Base-by-base conservation (phyloP, 1,284 basidiomycete species). In the Fomitopsis schrenkii region DNA sequence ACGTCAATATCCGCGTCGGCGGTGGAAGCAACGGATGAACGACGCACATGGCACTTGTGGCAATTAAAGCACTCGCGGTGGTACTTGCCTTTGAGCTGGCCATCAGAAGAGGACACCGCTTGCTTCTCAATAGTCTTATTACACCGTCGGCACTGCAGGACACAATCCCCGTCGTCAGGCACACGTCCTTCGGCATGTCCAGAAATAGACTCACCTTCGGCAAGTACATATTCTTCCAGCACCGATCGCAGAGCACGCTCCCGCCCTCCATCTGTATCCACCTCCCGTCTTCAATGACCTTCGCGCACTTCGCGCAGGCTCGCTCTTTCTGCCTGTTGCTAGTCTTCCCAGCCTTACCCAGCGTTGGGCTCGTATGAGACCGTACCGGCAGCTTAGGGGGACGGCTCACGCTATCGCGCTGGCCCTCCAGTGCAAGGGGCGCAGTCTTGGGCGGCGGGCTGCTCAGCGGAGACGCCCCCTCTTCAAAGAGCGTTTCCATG, bases 151-250 rank as follows among this genome's bases (percentile, higher is more conserved):
- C 94, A 95, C 91, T 93, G 67, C 7, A 45, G 48, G 30, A 58
- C 40, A 63, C 22, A 59, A 59, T 38, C 61, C 40, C 19, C 30
- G 44, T 33, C 26, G 40, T 42, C 12, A 17, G 45, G 9, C 17
- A 56, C 41, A 55, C 35, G 10, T 19, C 30, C 50, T 19, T 36
- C 26, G 28, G 55, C 40, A 42, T 56, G 33, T 28, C n/a, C 19
- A 42, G 26, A 26, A 55, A 36, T 53, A 54, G 19, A 69, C 77
- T 63, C 65, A 91, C 91, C 81, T 93, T 94, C 60, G 94, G 94
- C 66, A 96, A 75, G 78, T 96, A 96, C 87, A 95, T 90, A 70
- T 91, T 88, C 80, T 95, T 95, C 94, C 94, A 96, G 74, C 94
- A 95, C 66, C 75, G 76, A 71, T 94, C 94, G 73, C 94, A 96